These are phyloP conservation scores for Mortierella alpina DNA, from an alignment of 192 early-diverging fungal species.

Conservation along the genomic window DNA sequence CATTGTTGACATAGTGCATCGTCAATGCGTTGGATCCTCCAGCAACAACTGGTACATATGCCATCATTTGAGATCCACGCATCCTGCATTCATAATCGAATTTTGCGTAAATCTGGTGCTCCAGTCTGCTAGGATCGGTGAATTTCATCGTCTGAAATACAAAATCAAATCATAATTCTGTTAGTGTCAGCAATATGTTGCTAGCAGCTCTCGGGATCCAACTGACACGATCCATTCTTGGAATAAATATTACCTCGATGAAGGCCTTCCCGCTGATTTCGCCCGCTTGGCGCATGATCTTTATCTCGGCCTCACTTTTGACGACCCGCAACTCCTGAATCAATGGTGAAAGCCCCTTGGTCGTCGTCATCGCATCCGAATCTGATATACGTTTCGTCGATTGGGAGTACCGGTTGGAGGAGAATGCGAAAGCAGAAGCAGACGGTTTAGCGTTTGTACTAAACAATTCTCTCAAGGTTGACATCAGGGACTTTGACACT, in stretches of 20 bases:
- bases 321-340: slow-evolving; percentile 80
- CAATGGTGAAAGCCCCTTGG: slow-evolving; percentile 58
- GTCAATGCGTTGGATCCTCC: slow-evolving; percentile 89
- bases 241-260: slow-evolving; percentile 58
- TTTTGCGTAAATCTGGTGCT: slow-evolving; percentile 80
- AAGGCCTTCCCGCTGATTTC: slow-evolving; percentile 85
- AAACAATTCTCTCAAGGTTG: slow-evolving; percentile 10
- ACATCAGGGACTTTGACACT: slow-evolving; percentile 9
- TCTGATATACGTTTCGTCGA: slow-evolving; percentile 3
- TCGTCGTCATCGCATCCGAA: slow-evolving; percentile 32
- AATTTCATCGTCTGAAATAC: slow-evolving; percentile 71
- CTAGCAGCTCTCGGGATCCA: not conserved
- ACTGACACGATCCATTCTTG: not conserved
- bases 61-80: slow-evolving; percentile 72
- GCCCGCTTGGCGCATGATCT: slow-evolving; percentile 81
- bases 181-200: slow-evolving; percentile 1
- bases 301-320: slow-evolving; percentile 84
- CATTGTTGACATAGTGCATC: slow-evolving; percentile 96
- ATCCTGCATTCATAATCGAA: slow-evolving; percentile 78
- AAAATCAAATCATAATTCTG: not conserved
- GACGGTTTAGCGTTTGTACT: slow-evolving; percentile 13
- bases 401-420: slow-evolving; percentile 21
- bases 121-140: slow-evolving; percentile 76
- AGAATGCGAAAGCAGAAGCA: slow-evolving; percentile 19
- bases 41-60: slow-evolving; percentile 98